These are phyloP conservation scores for Pyrus betulifolia DNA, from an alignment of 306 rosid species.

Conservation along the genomic window DNA sequence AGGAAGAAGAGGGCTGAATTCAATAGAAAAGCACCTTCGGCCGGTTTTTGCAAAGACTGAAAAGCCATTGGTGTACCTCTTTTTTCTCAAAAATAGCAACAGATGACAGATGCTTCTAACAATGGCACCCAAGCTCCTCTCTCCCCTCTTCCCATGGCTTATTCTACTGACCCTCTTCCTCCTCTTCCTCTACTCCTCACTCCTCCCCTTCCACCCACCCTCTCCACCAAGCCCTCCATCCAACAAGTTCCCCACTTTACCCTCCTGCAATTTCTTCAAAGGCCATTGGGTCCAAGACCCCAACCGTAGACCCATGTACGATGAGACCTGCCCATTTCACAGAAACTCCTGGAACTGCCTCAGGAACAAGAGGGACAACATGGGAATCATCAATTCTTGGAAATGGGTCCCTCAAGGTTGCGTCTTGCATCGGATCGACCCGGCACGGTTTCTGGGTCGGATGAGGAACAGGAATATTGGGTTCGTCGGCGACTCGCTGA, in stretches of 20 bases:
- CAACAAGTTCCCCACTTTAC: conserved; percentile 7
- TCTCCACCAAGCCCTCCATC: conserved; percentile 7
- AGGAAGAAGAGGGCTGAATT: too few relatives aligned
- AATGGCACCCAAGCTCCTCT: conserved; percentile 57
- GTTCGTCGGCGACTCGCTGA: conserved; percentile 77
- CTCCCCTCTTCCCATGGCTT: conserved; percentile 55
- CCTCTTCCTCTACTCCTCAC: conserved; percentile 39
- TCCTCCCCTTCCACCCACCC: conserved; percentile 28
- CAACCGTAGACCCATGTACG: conserved; percentile 53
- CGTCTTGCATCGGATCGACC: conserved; percentile 56
- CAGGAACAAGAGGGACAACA: conserved; percentile 61
- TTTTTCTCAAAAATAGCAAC: neutral
- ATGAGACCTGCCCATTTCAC: conserved; percentile 75
- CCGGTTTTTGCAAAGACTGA: neutral
- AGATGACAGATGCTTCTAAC: neutral
- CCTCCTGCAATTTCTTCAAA: conserved; percentile 46
- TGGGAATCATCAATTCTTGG: conserved; percentile 67
- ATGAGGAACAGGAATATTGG: conserved; percentile 75
- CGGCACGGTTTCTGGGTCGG: conserved; percentile 40
- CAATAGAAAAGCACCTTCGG: neutral
- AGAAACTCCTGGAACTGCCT: conserved; percentile 89
- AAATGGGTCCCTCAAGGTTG: conserved; percentile 66
- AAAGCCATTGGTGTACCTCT: neutral
- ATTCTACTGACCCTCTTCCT: conserved; percentile 41
- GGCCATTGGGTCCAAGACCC: conserved; percentile 67